These are phyloP conservation scores for Didymella glomerata DNA, from an alignment of 2,329 filamentous ascomycete species.

Conservation along the genomic window DNA sequence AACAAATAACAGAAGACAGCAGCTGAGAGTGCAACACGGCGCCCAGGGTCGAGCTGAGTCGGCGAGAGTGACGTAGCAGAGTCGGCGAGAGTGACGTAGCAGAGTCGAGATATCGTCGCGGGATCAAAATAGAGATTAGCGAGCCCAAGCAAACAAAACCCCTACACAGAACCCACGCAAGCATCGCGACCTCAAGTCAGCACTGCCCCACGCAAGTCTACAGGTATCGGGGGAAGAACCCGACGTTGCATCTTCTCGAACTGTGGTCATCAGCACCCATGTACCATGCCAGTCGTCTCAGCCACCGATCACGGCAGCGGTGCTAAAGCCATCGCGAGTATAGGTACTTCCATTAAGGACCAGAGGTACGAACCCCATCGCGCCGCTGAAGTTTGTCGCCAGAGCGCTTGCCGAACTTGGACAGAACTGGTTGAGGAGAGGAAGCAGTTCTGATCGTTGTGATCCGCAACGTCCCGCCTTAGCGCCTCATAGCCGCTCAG, in stretches of 20 bases:
- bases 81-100: constrained; percentile 20
- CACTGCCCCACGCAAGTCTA: constrained; percentile 19
- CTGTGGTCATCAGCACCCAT: constrained; percentile 7
- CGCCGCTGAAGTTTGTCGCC: constrained; percentile 3
- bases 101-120: constrained; percentile 12
- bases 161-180: constrained; percentile 24
- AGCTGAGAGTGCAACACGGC: constrained; percentile 22
- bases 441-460: constrained; percentile 1
- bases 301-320: constrained; percentile 26
- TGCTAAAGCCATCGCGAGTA: background rate
- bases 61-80: constrained; percentile 16
- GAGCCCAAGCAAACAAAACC: constrained; percentile 15
- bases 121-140: constrained; percentile 16
- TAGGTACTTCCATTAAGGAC: constrained; percentile 1
- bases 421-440: background rate
- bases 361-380: constrained; percentile 1
- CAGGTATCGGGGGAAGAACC: constrained; percentile 18
- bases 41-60: constrained; percentile 8
- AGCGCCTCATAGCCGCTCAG: constrained; percentile 11
- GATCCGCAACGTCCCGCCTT: constrained; percentile 20
- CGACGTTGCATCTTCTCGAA: constrained; percentile 34
- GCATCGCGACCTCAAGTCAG: constrained; percentile 11
- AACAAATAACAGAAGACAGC: constrained; percentile 28
- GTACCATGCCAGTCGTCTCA: constrained; percentile 29
- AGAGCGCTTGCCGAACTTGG: constrained; percentile 6